A percentile compares a stretch with the other conserved stretches of the same genome.
Evolutionary conservation across 768 basidiomycete genomes (phyloP).

Genomic region (Lepiota venenata): DNA sequence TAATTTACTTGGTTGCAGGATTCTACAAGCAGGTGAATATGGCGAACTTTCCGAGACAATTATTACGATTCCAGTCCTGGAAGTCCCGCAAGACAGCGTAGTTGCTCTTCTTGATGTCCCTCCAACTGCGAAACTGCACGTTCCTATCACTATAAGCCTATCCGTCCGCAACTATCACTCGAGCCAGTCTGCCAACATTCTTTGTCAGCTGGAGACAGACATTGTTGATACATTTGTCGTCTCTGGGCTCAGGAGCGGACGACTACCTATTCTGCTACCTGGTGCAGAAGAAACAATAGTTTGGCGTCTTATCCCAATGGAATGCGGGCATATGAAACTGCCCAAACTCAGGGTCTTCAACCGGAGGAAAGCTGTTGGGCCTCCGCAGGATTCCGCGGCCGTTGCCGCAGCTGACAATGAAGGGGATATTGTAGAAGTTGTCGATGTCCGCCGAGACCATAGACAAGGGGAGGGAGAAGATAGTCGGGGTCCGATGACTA

Average conservation of each 20-base stretch:
- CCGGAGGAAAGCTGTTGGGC: constrained; percentile 35
- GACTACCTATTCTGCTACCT: constrained; percentile 71
- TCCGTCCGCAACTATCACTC: constrained; percentile 65
- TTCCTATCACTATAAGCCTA: constrained; percentile 50
- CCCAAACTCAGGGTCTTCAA: constrained; percentile 60
- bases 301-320: constrained; percentile 72
- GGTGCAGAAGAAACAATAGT: constrained; percentile 60
- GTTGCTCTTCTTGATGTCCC: constrained; percentile 66
- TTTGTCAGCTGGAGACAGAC: constrained; percentile 71
- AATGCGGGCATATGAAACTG: constrained; percentile 64
- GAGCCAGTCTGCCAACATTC: constrained; percentile 62
- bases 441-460: constrained; percentile 47
- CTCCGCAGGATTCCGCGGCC: constrained; percentile 13
- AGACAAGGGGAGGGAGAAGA: constrained; percentile 11
- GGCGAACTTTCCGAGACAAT: constrained; percentile 45
- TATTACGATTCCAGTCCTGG: constrained; percentile 59
- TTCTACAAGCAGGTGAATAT: constrained; percentile 38
- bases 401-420: constrained; percentile 27
- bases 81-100: constrained; percentile 57
- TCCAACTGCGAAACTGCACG: constrained; percentile 60
- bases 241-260: constrained; percentile 66
- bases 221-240: constrained; percentile 74
- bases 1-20: constrained; percentile 30
- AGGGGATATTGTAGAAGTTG: constrained; percentile 46
- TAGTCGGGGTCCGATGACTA: constrained; percentile 16